Conservation (phyloP, 2,329 filamentous ascomycete species). For the Exophiala calicioides region DNA sequence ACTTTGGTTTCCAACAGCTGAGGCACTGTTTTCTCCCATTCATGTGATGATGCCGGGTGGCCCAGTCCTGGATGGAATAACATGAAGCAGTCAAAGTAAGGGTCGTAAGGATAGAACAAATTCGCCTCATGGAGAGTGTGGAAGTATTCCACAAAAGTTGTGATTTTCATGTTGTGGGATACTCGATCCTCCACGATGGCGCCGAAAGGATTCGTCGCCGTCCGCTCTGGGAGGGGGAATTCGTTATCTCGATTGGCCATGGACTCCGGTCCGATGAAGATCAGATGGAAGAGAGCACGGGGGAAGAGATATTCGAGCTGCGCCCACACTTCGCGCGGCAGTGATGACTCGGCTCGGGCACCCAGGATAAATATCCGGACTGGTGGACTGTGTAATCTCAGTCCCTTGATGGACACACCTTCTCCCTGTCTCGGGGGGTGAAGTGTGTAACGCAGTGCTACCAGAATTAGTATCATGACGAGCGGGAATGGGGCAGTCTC, state of each 20-base stretch:
- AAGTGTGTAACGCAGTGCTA: constrained; percentile 87
- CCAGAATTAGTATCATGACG: constrained; percentile 11
- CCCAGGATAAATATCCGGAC: constrained; percentile 91
- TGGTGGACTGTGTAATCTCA: constrained; percentile 81
- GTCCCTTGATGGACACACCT: constrained; percentile 69
- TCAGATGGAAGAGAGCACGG: constrained; percentile 81
- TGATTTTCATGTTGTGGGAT: constrained; percentile 89
- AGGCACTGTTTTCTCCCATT: constrained; percentile 91
- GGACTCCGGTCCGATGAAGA: constrained; percentile 94
- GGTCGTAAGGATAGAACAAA: constrained; percentile 91
- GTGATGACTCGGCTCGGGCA: constrained; percentile 93
- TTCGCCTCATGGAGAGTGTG: constrained; percentile 91
- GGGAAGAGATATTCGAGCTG: constrained; percentile 95
- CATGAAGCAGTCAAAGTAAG: constrained; percentile 97
- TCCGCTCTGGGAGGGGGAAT: constrained; percentile 85
- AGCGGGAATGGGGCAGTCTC: not conserved
- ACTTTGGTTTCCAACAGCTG: constrained; percentile 92
- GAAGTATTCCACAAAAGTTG: constrained; percentile 97
- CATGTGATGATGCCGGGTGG: constrained; percentile 87
- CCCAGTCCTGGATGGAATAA: constrained; percentile 96
- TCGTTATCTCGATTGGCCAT: constrained; percentile 94
- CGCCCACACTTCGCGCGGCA: constrained; percentile 90
- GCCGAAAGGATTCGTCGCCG: constrained; percentile 83
- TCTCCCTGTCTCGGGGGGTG: constrained; percentile 82
- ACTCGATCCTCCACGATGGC: constrained; percentile 92